phyloP scores from a whole-genome alignment of 148 eudicot genomes.

The Rhododendron kiyosumense region DNA sequence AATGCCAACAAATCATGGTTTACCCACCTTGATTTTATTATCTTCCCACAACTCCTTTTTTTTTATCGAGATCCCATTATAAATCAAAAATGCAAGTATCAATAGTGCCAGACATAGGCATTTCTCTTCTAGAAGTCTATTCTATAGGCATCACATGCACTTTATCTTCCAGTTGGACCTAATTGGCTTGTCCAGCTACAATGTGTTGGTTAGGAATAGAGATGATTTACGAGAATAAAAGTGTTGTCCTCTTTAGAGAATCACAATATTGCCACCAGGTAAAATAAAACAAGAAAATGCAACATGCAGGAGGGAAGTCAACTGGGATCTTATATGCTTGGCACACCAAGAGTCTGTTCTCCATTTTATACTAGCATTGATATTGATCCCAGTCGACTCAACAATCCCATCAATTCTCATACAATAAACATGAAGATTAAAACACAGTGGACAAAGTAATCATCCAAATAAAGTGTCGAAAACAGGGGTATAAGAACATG shows the following conservation, averaged over 20 bases:
- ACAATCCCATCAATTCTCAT: background rate
- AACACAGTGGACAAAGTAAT: background rate
- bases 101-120: background rate
- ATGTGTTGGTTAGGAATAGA: background rate
- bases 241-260: background rate
- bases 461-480: background rate
- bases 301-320: background rate
- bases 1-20: no score
- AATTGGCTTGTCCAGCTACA: background rate
- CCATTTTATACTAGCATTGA: background rate
- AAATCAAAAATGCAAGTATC: background rate
- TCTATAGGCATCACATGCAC: background rate
- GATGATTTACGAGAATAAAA: background rate
- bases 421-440: background rate
- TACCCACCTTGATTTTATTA: background rate
- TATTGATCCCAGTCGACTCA: background rate
- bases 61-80: background rate
- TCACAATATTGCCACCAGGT: background rate
- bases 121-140: background rate
- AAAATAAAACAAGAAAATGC: background rate
- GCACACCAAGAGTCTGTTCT: no score
- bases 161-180: background rate
- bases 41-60: background rate
- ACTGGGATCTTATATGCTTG: background rate
- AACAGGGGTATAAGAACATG: slow-evolving; percentile 3